phyloP scores from a whole-genome alignment of 345 rosid genomes.

The Boechera stricta region DNA sequence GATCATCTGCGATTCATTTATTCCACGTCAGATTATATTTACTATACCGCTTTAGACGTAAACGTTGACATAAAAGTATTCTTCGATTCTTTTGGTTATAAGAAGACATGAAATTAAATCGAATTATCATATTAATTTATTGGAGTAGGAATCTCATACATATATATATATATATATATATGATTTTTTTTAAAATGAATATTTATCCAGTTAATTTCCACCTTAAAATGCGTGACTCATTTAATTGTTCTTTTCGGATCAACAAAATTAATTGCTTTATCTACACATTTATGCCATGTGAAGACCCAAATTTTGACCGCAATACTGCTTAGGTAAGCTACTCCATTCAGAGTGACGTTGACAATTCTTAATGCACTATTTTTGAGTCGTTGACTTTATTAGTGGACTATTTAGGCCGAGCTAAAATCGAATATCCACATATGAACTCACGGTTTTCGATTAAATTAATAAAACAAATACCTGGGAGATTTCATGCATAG shows the following conservation, averaged over 20 bases:
- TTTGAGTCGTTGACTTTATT: conserved; percentile 17
- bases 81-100: neutral
- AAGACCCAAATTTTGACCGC: conserved; percentile 16
- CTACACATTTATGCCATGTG: neutral
- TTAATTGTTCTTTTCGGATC: neutral
- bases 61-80: neutral
- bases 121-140: neutral
- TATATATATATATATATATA: too few species aligned
- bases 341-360: conserved; percentile 34
- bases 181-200: neutral
- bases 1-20: conserved; percentile 48
- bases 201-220: conserved; percentile 8
- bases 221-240: conserved; percentile 26
- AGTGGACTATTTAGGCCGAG: neutral
- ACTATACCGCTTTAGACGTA: neutral
- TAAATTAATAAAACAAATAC: conserved; percentile 43
- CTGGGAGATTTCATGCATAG: conserved; percentile 48
- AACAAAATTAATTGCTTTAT: conserved; percentile 13
- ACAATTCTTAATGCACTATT: neutral
- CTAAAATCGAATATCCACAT: conserved; percentile 7
- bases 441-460: neutral
- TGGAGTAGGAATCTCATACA: conserved; percentile 6
- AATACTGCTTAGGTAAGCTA: conserved; percentile 9
- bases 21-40: neutral
- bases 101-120: neutral